phyloP scores from a whole-genome alignment of 106 monocot species.

The Dendrobium chrysotoxum region DNA sequence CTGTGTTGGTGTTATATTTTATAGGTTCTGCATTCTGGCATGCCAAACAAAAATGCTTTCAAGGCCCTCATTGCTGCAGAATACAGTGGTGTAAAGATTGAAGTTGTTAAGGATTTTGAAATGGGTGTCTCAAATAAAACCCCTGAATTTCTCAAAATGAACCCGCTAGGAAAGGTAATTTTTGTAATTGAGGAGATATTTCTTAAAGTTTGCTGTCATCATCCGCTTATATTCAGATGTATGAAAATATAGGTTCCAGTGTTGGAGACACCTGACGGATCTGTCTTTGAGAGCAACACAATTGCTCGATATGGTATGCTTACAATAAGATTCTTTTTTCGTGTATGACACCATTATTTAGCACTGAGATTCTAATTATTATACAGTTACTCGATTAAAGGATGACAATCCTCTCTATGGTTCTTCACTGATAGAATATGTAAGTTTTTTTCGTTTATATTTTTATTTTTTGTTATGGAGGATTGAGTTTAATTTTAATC shows the following conservation, averaged over 20 bases:
- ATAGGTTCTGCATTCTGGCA: constrained; percentile 42
- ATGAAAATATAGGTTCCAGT: constrained; percentile 63
- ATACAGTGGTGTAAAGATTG: constrained; percentile 59
- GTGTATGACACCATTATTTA: neutral
- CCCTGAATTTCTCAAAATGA: constrained; percentile 82
- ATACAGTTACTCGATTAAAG: constrained; percentile 63
- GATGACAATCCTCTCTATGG: constrained; percentile 70
- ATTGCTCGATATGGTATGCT: constrained; percentile 78
- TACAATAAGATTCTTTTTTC: neutral
- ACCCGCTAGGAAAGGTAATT: constrained; percentile 79
- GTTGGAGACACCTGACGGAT: constrained; percentile 86
- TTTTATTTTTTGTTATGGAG: neutral
- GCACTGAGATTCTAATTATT: constrained; percentile 4
- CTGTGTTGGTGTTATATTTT: neutral
- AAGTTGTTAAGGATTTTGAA: constrained; percentile 60
- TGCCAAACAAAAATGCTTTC: constrained; percentile 65
- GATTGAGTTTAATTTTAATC: neutral
- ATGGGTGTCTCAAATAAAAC: constrained; percentile 85
- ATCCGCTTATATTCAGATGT: neutral
- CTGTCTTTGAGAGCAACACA: constrained; percentile 85
- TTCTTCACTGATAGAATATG: constrained; percentile 73
- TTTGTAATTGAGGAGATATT: neutral
- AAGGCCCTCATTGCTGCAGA: constrained; percentile 84
- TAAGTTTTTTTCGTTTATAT: constrained; percentile 22
- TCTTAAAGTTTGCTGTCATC: neutral